Evolutionary conservation across 495 filamentous ascomycete species (phyloP), one percentile per base, ranked within the genome.

Genomic region (Aspergillus bridgeri): DNA sequence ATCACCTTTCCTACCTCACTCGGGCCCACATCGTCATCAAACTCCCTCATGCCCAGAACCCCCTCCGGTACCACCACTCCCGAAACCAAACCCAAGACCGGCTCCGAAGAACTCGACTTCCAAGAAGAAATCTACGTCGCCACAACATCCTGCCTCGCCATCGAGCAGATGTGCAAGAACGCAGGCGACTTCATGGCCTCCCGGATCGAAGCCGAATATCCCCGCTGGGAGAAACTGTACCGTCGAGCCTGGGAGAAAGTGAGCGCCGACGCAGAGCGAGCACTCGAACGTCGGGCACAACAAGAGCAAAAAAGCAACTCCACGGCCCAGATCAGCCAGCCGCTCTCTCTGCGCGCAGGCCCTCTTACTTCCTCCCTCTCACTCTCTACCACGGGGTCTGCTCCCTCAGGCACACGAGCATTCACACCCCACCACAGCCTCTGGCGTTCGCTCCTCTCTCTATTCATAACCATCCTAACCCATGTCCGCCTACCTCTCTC

Each of bases 101-200:
- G 15, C 48, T 53, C 48, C 17, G 59, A 69, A 45, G 64, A 65
- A 11, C 56, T 65, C n/a, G 65, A 63, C 19, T 67, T 69, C 58
- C 89, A 95, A 66, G 71, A 81, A 23, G 91, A 96, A 68, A 78
- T 82, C 0, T 91, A 85, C 60, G 87, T 96, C n/a, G 82, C 80
- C 1, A 78, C 86, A 9, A 79, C 85, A 3, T 88, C 91, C 22
- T 82, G 86, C 42, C 79, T 85, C 21, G 80, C 86, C 3, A 71
- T 96, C 5, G 78, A 77, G 43, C 72, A 72, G 48, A 77, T 96
- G 53, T 75, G 72, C 67, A 66, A 64, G 48, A 60, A 78, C 13
- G 90, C 90, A 0, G 92, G 92, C 0, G 88, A 93, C 55, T 98
- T 98, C 72, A 81, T 97, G 69, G 75, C 75, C 18, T 82, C 78